These are phyloP conservation scores for Lichtheimia hyalospora DNA, from an alignment of 371 early-diverging fungal genomes.

Conservation along the genomic window DNA sequence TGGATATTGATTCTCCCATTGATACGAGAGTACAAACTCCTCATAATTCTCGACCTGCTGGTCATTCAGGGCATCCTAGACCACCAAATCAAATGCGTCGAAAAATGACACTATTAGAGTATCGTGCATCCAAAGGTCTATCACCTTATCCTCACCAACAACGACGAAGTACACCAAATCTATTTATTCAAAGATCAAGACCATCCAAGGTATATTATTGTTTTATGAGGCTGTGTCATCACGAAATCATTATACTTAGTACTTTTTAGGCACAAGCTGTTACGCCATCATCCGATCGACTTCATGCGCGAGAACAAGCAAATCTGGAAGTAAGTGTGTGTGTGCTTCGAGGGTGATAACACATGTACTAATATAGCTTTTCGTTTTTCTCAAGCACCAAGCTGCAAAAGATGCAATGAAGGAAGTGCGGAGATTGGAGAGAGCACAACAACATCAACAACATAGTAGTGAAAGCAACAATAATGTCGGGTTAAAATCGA, in stretches of 20 bases:
- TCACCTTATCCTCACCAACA: slow-evolving; percentile 4
- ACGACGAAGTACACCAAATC: slow-evolving; percentile 2
- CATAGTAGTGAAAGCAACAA: background rate
- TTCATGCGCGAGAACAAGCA: too few species aligned
- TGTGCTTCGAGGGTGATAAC: too few species aligned
- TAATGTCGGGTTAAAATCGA: background rate
- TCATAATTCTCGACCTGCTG: background rate
- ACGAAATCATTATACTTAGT: too few species aligned
- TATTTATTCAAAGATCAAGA: slow-evolving; percentile 22
- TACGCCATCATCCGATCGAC: too few species aligned
- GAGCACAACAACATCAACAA: background rate
- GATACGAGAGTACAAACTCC: background rate
- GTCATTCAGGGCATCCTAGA: background rate
- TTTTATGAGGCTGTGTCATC: too few species aligned
- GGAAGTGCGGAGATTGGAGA: background rate
- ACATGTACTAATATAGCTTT: too few species aligned
- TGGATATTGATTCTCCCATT: background rate
- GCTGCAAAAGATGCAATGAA: slow-evolving; percentile 5
- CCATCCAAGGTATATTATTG: background rate
- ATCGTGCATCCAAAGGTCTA: slow-evolving; percentile 22
- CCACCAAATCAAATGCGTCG: background rate
- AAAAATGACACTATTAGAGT: slow-evolving; percentile 20
- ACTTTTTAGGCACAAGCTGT: too few species aligned
- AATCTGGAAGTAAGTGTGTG: too few species aligned
- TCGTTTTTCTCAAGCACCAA: slow-evolving; percentile 1